Percentiles rank a stretch among this genome's conserved stretches.
Evolutionary conservation across 106 monocot genomes (phyloP).

Genomic region (Narthecium ossifragum): DNA sequence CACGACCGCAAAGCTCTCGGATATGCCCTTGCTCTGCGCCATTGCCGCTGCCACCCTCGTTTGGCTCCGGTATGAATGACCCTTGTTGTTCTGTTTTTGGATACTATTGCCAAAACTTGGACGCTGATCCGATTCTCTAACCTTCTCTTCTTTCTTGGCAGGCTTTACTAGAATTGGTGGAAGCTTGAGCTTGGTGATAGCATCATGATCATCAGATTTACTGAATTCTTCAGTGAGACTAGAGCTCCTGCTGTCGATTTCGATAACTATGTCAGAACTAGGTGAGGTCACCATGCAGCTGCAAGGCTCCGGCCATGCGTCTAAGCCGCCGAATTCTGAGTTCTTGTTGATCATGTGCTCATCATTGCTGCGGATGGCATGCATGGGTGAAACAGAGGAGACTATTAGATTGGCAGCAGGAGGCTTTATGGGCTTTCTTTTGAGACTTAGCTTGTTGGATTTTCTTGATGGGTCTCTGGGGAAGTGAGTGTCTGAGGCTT

Average conservation of each 20-base stretch:
- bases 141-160: neutral
- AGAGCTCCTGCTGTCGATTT: too few species aligned
- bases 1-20: conserved; percentile 57
- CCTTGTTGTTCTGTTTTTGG: conserved; percentile 1
- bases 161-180: conserved; percentile 59
- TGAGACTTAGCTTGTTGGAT: conserved; percentile 15
- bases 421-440: conserved; percentile 8
- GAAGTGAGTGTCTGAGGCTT: conserved; percentile 27
- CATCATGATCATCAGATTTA: neutral
- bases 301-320: too few species aligned
- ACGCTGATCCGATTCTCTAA: neutral
- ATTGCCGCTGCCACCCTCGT: neutral
- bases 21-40: conserved; percentile 8
- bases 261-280: too few species aligned
- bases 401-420: neutral
- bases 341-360: too few species aligned
- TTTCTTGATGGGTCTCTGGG: conserved; percentile 22
- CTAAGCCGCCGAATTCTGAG: too few species aligned
- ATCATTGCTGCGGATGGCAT: too few species aligned
- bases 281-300: too few species aligned
- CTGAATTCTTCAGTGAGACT: neutral
- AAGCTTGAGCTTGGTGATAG: conserved; percentile 17
- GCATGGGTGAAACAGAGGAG: too few species aligned
- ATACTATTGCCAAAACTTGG: too few species aligned
- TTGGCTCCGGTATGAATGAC: neutral